phyloP scores from a whole-genome alignment of 2,329 filamentous ascomycete genomes.

The Curvularia sp. region DNA sequence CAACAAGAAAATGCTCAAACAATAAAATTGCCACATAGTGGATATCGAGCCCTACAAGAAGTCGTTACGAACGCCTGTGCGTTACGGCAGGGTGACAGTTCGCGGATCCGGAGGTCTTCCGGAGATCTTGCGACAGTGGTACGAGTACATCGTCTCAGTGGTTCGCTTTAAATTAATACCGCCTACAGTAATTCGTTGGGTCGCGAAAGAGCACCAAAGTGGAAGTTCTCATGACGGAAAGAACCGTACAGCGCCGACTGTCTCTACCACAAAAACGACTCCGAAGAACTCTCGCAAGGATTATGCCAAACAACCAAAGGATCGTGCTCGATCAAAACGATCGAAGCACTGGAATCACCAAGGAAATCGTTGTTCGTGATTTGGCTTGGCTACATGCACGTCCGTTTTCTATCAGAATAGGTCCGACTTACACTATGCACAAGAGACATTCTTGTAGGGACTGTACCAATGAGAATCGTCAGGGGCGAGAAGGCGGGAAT shows the following conservation, averaged over 20 bases:
- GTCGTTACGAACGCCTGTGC: background rate
- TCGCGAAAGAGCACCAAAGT: background rate
- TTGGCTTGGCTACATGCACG: background rate
- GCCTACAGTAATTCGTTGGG: background rate
- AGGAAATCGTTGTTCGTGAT: background rate
- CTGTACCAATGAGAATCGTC: constrained; percentile 8
- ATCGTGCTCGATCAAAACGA: background rate
- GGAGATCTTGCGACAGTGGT: background rate
- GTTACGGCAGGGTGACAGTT: background rate
- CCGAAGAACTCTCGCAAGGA: background rate
- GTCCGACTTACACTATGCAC: background rate
- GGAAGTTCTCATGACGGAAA: background rate
- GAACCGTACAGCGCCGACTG: constrained; percentile 5
- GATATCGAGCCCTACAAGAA: background rate
- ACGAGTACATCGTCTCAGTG: background rate
- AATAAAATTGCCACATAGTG: background rate
- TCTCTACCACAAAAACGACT: background rate
- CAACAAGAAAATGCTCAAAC: background rate
- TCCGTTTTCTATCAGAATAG: constrained; percentile 1
- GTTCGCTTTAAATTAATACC: background rate
- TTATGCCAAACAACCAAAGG: background rate
- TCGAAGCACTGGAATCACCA: background rate
- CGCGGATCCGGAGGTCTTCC: background rate
- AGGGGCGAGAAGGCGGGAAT: background rate
- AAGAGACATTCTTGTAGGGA: background rate